Evolutionary conservation across 2,329 filamentous ascomycete genomes (phyloP).

Genomic region (Fusarium robinianum): DNA sequence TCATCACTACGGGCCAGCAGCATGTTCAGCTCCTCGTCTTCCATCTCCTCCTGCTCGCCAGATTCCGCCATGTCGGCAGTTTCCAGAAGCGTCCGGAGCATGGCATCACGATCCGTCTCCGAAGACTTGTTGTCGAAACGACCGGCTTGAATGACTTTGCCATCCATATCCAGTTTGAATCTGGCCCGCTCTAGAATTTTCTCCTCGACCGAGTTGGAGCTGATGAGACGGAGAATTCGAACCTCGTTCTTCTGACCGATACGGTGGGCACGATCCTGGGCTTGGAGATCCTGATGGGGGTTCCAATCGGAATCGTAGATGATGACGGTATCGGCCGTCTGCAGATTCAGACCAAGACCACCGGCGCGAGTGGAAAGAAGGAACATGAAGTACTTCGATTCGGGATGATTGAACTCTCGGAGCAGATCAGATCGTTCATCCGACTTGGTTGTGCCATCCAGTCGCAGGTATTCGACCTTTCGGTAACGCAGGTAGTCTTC

Average conservation of each 20-base stretch:
- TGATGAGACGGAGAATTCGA: constrained; percentile 92
- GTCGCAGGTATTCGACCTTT: constrained; percentile 82
- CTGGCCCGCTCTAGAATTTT: constrained; percentile 97
- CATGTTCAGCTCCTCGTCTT: constrained; percentile 95
- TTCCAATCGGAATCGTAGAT: constrained; percentile 99
- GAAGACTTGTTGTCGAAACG: constrained; percentile 99
- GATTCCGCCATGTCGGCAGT: constrained; percentile 71
- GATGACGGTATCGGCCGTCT: constrained; percentile 98
- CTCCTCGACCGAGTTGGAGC: constrained; percentile 95
- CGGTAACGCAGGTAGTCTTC: constrained; percentile 92
- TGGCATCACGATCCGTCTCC: constrained; percentile 95
- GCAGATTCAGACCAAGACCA: constrained; percentile 94
- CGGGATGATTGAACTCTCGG: constrained; percentile 83
- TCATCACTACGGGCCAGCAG: constrained; percentile 88
- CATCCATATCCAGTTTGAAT: constrained; percentile 98
- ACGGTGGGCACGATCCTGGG: constrained; percentile 99
- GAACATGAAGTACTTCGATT: constrained; percentile 97
- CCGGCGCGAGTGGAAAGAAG: constrained; percentile 97
- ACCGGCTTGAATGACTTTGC: constrained; percentile 98
- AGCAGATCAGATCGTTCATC: constrained; percentile 94
- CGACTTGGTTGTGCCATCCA: constrained; percentile 96
- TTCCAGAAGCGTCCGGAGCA: constrained; percentile 91
- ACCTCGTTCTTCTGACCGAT: constrained; percentile 99
- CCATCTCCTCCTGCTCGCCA: constrained; percentile 92
- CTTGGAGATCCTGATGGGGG: constrained; percentile 97